Base-by-base conservation (phyloP, 345 rosid species). In the Theobroma cacao region DNA sequence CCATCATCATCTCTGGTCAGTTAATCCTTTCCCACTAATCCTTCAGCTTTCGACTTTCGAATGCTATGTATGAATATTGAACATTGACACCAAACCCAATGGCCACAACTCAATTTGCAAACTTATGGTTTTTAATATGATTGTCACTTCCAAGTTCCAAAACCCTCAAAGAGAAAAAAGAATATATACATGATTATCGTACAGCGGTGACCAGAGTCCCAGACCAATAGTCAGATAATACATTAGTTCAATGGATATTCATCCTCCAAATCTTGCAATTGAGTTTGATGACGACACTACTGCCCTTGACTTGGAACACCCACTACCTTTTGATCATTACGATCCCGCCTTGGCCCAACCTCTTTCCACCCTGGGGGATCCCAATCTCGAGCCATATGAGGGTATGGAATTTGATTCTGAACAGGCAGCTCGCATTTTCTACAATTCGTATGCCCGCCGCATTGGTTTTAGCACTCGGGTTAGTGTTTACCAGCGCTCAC, bases 331-430 rank as follows among this genome's bases (percentile, higher is more conserved):
- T 60, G 72, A 73, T 45, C 13, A 60, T 75, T 41, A 12, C 30
- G 30, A 28, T 30, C 22, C 8, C 17, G 38, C 18, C n/a, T 14
- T 40, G 14, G 13, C 30, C 24, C 66, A 31, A 45, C 17, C 79
- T 18, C 72, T 26, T 75, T 45, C 28, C n/a, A 14, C 61, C 12
- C 40, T 18, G 34, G 47, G n/a, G 7, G 87, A 80, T 36, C 69
- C 71, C 33, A 84, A 78, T 80, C 81, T 82, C 5, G 86, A 85
- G 64, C 88, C 88, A 33, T 79, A 3, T 17, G 85, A 81, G 61
- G 84, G 86, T 31, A 79, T 85, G 90, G 90, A 83, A 43, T 87
- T 87, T 34, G 88, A 85, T 73, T 85, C 90, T 3, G 90, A 85
- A 58, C 85, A 85, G 55, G 74, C 86, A n/a, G 88, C 88, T 3